Evolutionary conservation across 129 eudicot species (phyloP), one percentile per base, ranked within the genome.

Genomic region (Mikania micrantha): DNA sequence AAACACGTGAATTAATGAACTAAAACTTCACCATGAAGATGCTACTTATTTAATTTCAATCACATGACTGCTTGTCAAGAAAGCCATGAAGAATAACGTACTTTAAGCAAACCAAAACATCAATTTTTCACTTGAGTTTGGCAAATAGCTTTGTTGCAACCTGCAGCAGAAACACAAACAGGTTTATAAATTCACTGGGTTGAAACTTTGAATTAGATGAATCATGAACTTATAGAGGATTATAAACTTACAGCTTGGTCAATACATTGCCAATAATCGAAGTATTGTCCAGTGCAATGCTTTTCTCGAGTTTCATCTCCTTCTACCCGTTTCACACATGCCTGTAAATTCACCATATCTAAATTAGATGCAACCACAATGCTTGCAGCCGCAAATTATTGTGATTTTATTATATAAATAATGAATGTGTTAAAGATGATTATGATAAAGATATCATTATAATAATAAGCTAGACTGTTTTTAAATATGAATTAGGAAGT

Each of bases 261-360:
- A 19, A 84, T 80, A 72, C 95, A 87, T 36, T 79, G 83, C 86
- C 81, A 87, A 54, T 87, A 87, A 64, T 87, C 90, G 13, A 84
- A 84, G 81, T 81, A 87, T 72, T 84, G 95, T 15, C 95, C 90
- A 5, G 95, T 87, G 67, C 95, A 87, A 63, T 87, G 95, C 56
- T 87, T 87, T 28, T 78, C 74, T 50, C 89, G 87, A 20, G 65
- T 72, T 22, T 76, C 79, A 74, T 87, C 90, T 45, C 82, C 95
- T 71, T 84, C 74, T 22, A 87, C 77, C 71, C 95, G 77, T 57
- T 84, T 81, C 42, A 75, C 73, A 67, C 95, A 87, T 66, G 90
- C 90, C 90, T 81, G 66, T 31, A 45, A 22, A 48, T 61, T 56
- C 35, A 66, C 10, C 2, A 31, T 9, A 66, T 25, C 16, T 34